Evolutionary conservation across 495 filamentous ascomycete species (phyloP), one percentile per base, ranked within the genome.

Genomic region (Lophium mytilinum): DNA sequence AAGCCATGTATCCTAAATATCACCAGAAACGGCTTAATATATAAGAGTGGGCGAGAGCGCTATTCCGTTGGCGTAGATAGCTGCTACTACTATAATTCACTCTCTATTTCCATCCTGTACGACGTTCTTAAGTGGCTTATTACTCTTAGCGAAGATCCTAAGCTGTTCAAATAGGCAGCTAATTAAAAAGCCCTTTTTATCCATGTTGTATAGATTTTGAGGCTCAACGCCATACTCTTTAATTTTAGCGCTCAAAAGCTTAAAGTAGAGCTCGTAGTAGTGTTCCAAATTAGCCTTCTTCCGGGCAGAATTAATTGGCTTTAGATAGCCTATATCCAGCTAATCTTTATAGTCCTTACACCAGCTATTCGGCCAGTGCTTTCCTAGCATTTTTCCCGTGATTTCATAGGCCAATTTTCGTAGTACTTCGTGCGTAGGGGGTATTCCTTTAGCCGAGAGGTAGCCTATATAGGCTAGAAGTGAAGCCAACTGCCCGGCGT

Each of bases 141-240:
- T 53, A 43, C 17, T 1, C 15, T 24, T 46, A n/a, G n/a, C 45
- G 18, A 35, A 37, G 24, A 42, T 10, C 15, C 41, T 9, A 9
- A 8, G 41, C 41, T 8, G 15, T 6, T 45, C 15, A 11, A n/a
- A 6, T 11, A 17, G 41, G 6, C 8, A 15, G 24, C 62, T 55
- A 6, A 65, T 59, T 1, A 56, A 18, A 42, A 65, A 65, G 37
- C 62, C 60, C 34, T 65, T 65, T 43, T 65, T 61, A 52, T 65
- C 62, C 21, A 65, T 51, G 18, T 63, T 65, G 58, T 17, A 59
- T 43, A 17, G 1, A n/a, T 62, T 63, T 4, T 52, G 12, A 15
- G 59, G 34, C 33, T 51, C 3, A 48, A 59, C 55, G 21, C 55
- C 43, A 35, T 65, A 65, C 50, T 65, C 15, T 35, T 63, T 21